phyloP scores from a whole-genome alignment of 208 protist genomes.

The Trypanosoma platydactyli region DNA sequence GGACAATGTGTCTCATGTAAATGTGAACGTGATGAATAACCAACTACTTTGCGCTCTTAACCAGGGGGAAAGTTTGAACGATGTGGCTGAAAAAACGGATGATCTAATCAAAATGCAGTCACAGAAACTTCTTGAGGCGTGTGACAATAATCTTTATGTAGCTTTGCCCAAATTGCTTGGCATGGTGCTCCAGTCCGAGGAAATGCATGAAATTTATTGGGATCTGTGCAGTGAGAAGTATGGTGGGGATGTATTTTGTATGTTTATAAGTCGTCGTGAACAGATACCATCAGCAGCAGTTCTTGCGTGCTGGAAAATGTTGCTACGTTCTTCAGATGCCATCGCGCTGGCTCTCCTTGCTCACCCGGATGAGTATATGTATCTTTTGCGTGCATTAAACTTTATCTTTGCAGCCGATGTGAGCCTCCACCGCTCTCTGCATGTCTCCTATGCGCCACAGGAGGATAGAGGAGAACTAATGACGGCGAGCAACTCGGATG shows the following conservation, averaged over 20 bases:
- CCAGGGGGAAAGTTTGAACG: background rate
- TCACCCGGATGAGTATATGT: constrained; percentile 54
- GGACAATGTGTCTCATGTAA: constrained; percentile 6
- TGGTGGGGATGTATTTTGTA: constrained; percentile 51
- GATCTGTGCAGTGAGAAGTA: constrained; percentile 32
- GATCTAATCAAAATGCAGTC: background rate
- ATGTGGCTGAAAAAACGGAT: background rate
- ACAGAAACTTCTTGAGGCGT: constrained; percentile 41
- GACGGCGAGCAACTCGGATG: too few species aligned
- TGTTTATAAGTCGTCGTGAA: constrained; percentile 54
- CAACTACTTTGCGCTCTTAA: constrained; percentile 27
- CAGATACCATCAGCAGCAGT: constrained; percentile 38
- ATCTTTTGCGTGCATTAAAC: constrained; percentile 51
- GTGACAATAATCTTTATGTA: constrained; percentile 41
- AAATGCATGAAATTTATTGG: constrained; percentile 29
- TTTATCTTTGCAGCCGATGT: constrained; percentile 57
- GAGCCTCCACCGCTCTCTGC: constrained; percentile 49
- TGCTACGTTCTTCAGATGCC: constrained; percentile 41
- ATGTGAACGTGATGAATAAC: constrained; percentile 47
- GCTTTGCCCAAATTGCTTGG: constrained; percentile 52
- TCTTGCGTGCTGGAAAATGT: constrained; percentile 49
- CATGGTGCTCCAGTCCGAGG: constrained; percentile 45
- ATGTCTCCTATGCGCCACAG: constrained; percentile 30
- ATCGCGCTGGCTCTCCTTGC: constrained; percentile 58
- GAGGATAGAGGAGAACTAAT: background rate